phyloP scores from a whole-genome alignment of 2,329 filamentous ascomycete genomes.

The Colletotrichum lupini region DNA sequence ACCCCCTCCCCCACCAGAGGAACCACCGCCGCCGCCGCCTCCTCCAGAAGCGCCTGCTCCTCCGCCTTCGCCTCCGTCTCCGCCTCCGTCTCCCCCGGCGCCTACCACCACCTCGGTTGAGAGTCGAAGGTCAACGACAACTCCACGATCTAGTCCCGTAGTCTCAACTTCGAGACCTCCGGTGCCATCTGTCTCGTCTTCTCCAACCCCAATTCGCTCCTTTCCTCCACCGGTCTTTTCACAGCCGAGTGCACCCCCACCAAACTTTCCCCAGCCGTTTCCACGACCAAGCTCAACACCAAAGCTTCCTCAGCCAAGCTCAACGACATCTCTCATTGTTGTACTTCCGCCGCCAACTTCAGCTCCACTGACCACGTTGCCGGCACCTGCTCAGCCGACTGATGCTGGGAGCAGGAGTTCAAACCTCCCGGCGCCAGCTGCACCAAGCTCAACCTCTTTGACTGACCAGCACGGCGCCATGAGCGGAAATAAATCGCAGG shows the following conservation, averaged over 20 bases:
- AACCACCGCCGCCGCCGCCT: background rate
- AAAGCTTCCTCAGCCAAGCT: constrained; percentile 13
- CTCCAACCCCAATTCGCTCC: background rate
- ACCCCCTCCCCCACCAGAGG: background rate
- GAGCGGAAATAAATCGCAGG: constrained; percentile 14
- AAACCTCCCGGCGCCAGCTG: constrained; percentile 6
- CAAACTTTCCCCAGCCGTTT: background rate
- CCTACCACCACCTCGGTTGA: background rate
- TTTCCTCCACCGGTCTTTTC: background rate
- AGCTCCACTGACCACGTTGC: background rate
- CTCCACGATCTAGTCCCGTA: background rate
- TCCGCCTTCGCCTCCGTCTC: background rate
- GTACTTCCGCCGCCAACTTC: background rate
- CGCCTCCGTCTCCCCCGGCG: background rate
- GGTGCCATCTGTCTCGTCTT: background rate
- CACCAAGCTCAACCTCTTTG: constrained; percentile 25
- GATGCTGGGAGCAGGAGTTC: constrained; percentile 19
- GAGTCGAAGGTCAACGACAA: background rate
- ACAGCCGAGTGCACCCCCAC: background rate
- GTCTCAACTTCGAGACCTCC: constrained; percentile 2
- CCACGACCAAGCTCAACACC: constrained; percentile 3
- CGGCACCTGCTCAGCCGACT: constrained; percentile 14
- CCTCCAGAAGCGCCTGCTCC: background rate
- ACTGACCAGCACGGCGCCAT: constrained; percentile 23
- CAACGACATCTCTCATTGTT: background rate